Conservation (phyloP, 1,139 yeast genomes). For the Debaryomycetaceae sp. region DNA sequence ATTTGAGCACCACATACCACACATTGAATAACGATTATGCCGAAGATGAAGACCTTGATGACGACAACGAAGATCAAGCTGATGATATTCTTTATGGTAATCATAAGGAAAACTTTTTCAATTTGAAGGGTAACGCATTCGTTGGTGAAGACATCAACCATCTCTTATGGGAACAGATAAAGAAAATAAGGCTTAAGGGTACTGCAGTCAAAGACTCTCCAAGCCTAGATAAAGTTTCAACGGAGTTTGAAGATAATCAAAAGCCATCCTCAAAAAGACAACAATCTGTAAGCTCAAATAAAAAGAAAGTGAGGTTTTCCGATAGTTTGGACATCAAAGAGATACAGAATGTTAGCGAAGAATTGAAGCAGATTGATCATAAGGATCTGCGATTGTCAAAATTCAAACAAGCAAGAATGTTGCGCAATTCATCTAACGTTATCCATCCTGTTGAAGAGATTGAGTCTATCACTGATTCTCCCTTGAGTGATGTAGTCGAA, state of each 20-base stretch:
- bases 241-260: not conserved
- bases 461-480: not conserved
- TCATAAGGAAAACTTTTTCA: constrained; percentile 10
- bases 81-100: constrained; percentile 24
- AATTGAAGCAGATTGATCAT: constrained; percentile 31
- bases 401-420: constrained; percentile 21
- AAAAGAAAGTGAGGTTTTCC: constrained; percentile 53
- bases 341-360: constrained; percentile 54
- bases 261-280: not conserved
- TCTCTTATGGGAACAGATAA: constrained; percentile 30
- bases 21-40: constrained; percentile 6
- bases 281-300: constrained; percentile 5
- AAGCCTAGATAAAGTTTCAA: no score
- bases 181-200: constrained; percentile 16
- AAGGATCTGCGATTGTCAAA: constrained; percentile 16
- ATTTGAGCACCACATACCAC: constrained; percentile 12
- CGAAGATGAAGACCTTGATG: constrained; percentile 25
- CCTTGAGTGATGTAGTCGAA: not conserved
- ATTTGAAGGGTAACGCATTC: not conserved
- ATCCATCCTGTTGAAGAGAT: not conserved
- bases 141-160: constrained; percentile 11
- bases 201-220: no score
- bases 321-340: constrained; percentile 52
- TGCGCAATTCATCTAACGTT: not conserved
- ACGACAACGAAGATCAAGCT: constrained; percentile 25